Percentiles rank a stretch among this genome's conserved stretches.
phyloP scores from a whole-genome alignment of 345 rosid genomes.

The Citrus sp. region DNA sequence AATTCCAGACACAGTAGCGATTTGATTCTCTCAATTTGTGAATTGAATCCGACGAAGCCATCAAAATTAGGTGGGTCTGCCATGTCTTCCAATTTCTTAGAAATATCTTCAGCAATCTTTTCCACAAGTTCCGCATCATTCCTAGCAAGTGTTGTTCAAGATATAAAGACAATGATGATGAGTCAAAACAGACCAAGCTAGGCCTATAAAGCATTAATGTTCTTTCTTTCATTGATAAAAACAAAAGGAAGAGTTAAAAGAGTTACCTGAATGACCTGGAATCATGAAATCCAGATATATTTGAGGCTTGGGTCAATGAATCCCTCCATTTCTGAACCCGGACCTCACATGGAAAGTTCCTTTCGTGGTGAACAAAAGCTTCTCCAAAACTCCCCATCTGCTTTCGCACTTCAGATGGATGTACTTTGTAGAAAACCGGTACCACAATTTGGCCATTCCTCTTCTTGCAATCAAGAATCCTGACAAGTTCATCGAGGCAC shows the following conservation, averaged over 20 bases:
- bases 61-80: neutral
- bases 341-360: neutral
- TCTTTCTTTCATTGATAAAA: too few relatives aligned
- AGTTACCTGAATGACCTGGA: neutral
- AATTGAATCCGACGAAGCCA: neutral
- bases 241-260: neutral
- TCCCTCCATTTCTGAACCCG: neutral
- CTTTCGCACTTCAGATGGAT: neutral
- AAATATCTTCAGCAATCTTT: neutral
- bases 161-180: too few relatives aligned
- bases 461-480: neutral
- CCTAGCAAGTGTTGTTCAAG: neutral
- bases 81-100: neutral
- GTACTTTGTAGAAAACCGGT: constrained; percentile 3
- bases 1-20: neutral
- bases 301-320: neutral
- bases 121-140: constrained; percentile 5
- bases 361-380: neutral
- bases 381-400: neutral
- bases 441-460: neutral
- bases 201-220: too few relatives aligned
- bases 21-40: neutral
- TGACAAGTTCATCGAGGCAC: constrained; percentile 3
- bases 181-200: too few relatives aligned
- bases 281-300: neutral